Base-by-base conservation (phyloP, 768 basidiomycete species). In the Tulasnella sp. region DNA sequence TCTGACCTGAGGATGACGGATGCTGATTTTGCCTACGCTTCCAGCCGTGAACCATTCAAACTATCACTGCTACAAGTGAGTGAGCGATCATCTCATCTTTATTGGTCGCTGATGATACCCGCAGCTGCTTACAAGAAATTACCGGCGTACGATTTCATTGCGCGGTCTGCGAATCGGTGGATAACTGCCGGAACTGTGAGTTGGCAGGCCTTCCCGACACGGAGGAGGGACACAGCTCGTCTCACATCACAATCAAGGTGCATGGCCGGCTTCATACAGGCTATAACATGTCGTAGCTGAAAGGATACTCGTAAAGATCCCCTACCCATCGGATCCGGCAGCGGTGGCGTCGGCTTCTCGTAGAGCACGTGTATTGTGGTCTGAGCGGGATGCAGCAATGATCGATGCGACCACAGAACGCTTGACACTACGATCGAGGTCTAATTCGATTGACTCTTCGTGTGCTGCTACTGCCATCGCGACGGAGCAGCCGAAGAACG, bases 221-320 rank as follows among this genome's bases (percentile, higher is more conserved):
- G 0, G 85, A 88, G 42, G 84, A 81, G 3, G 88, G 86, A 0
- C 89, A 91, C 64, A 77, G 78, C 55, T 88, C 86, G 15, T 85
- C 87, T 1, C 92, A 97, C 67, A 92, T 94, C 63, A 80, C 94
- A 78, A 88, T 97, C 71, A 97, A 97, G 81, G 92, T 88, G 61
- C 48, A 68, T 55, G 4, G 38, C 11, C 24, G 24, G 12, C 43
- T 45, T 25, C 50, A 25, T 58, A 15, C 55, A 2, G 42, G 27
- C 21, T 30, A 53, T 58, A 30, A 1, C 24, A 38, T 41, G 25
- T 30, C 29, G 1, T 29, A 2, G n/a, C 11, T 46, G 42, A n/a
- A 9, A 41, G 25, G 19, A 2, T 22, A 25, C 30, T 22, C 19
- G 34, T 19, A n/a, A 60, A 93, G 91, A 92, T 97, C 49, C 92